Evolutionary conservation across 140 eudicot species (phyloP).

Genomic region (Stevia rebaudiana): DNA sequence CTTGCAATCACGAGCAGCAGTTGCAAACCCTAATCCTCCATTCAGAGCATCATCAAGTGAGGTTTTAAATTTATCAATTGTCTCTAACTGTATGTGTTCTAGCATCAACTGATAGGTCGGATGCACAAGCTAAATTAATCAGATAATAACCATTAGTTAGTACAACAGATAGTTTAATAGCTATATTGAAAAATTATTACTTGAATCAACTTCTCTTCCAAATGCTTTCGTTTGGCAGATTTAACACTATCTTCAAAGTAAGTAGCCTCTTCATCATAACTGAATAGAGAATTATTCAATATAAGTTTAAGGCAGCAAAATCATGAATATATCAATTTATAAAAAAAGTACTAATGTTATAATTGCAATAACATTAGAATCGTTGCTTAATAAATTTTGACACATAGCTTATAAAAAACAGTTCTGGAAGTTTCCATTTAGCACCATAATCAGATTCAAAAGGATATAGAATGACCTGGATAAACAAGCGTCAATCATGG

Average conservation of each 20-base stretch:
- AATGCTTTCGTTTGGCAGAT: constrained; percentile 66
- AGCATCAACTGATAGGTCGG: constrained; percentile 76
- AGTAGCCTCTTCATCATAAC: constrained; percentile 91
- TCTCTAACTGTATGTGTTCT: constrained; percentile 76
- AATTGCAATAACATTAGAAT: neutral
- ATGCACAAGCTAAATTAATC: constrained; percentile 68
- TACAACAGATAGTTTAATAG: constrained; percentile 13
- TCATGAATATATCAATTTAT: constrained; percentile 1
- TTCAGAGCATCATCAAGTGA: constrained; percentile 71
- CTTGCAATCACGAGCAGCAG: constrained; percentile 57
- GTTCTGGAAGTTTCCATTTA: neutral
- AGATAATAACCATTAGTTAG: constrained; percentile 3
- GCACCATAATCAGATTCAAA: neutral
- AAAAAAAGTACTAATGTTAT: too few species aligned
- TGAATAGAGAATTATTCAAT: constrained; percentile 16
- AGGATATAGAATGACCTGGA: constrained; percentile 41
- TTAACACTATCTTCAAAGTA: constrained; percentile 90
- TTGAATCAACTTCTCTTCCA: constrained; percentile 89
- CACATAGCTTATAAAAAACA: neutral
- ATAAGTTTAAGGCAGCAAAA: neutral
- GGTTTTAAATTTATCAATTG: constrained; percentile 67
- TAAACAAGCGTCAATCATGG: constrained; percentile 56
- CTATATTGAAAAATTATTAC: constrained; percentile 33
- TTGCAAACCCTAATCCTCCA: constrained; percentile 70
- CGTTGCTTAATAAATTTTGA: neutral